Evolutionary conservation across 1,284 basidiomycete genomes (phyloP).

Genomic region (Neonothopanus nambi): DNA sequence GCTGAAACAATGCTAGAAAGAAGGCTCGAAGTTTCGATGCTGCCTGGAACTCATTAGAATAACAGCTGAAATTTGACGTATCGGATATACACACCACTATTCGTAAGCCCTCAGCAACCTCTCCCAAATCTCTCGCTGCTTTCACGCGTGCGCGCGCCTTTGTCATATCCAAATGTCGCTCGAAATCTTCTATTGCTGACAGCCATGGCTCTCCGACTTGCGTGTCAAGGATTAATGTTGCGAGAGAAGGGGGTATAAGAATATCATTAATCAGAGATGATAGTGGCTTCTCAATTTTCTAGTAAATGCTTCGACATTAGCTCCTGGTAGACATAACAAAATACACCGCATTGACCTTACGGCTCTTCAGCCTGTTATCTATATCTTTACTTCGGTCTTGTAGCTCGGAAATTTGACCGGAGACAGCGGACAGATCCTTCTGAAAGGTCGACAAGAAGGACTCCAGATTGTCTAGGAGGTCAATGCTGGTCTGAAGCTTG

Average conservation of each 20-base stretch:
- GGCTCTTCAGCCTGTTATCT: slow-evolving; percentile 80
- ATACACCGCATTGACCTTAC: slow-evolving; percentile 62
- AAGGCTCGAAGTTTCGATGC: slow-evolving; percentile 88
- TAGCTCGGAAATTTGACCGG: slow-evolving; percentile 92
- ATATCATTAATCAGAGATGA: slow-evolving; percentile 81
- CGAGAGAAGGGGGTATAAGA: slow-evolving; percentile 80
- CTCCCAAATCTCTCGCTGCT: slow-evolving; percentile 79
- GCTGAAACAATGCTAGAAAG: slow-evolving; percentile 81
- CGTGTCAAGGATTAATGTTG: slow-evolving; percentile 82
- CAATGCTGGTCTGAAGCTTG: slow-evolving; percentile 63
- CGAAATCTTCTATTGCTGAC: slow-evolving; percentile 75
- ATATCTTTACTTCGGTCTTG: slow-evolving; percentile 90
- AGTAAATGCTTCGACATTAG: slow-evolving; percentile 12
- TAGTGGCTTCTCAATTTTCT: slow-evolving; percentile 89
- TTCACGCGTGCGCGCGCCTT: slow-evolving; percentile 77
- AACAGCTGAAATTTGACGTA: background rate
- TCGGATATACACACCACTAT: slow-evolving; percentile 63
- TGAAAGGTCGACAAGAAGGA: slow-evolving; percentile 94
- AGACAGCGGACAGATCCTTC: slow-evolving; percentile 89
- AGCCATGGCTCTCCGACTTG: slow-evolving; percentile 86
- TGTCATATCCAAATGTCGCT: slow-evolving; percentile 69
- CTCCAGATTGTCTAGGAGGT: slow-evolving; percentile 83
- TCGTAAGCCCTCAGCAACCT: slow-evolving; percentile 83
- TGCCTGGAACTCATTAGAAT: slow-evolving; percentile 50
- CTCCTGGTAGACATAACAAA: background rate